Conservation (phyloP, 2,329 filamentous ascomycete genomes). For the Ophiostoma ulmi region DNA sequence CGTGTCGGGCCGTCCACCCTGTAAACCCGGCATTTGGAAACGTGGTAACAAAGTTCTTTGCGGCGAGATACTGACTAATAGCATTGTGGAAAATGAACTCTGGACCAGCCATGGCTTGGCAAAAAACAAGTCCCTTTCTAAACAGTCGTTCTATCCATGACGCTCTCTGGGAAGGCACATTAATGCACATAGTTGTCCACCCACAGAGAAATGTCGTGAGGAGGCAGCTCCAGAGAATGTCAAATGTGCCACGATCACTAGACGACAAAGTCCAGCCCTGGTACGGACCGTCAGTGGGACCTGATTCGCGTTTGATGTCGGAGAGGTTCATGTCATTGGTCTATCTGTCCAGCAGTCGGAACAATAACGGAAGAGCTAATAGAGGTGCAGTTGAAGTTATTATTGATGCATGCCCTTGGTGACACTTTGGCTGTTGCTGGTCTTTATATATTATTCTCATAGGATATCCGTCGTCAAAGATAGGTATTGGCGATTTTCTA, state of each 20-base stretch:
- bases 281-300: not conserved
- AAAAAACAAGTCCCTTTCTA: constrained; percentile 33
- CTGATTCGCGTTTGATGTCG: not conserved
- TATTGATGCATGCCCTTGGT: too few species aligned
- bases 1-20: constrained; percentile 37
- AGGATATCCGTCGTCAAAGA: too few species aligned
- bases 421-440: too few species aligned
- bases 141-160: constrained; percentile 8
- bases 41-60: constrained; percentile 32
- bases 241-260: constrained; percentile 36
- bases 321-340: not conserved
- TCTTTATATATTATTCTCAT: too few species aligned
- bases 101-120: constrained; percentile 36
- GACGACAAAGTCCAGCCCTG: constrained; percentile 18
- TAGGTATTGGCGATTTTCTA: too few species aligned
- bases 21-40: constrained; percentile 17
- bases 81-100: constrained; percentile 38
- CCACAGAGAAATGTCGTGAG: constrained; percentile 42
- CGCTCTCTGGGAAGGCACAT: constrained; percentile 34
- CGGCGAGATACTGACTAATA: constrained; percentile 34
- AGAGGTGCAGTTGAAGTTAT: too few species aligned
- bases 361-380: too few species aligned
- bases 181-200: constrained; percentile 39
- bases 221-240: constrained; percentile 38
- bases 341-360: too few species aligned